A percentile compares a stretch with the other conserved stretches of the same genome.
These are phyloP conservation scores for Russula brevipes DNA, from an alignment of 768 basidiomycete species.

Conservation along the genomic window DNA sequence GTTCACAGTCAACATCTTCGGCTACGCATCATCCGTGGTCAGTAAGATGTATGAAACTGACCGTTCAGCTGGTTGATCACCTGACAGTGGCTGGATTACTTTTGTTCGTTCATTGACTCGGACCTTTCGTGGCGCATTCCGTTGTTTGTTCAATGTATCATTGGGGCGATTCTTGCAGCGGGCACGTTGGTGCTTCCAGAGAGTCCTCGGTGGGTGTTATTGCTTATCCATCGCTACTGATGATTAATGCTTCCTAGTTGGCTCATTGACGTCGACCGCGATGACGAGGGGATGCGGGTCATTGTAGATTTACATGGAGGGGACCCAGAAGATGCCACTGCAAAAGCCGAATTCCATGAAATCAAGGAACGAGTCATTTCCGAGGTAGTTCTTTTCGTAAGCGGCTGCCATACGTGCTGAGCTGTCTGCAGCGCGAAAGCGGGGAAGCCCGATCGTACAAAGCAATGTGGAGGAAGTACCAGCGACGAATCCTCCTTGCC, in stretches of 20 bases:
- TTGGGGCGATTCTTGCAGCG: slow-evolving; percentile 70
- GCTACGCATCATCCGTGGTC: slow-evolving; percentile 87
- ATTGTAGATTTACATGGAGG: slow-evolving; percentile 88
- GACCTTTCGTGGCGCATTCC: slow-evolving; percentile 91
- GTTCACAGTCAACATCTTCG: slow-evolving; percentile 88
- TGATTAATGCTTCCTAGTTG: slow-evolving; percentile 45
- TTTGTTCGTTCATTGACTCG: slow-evolving; percentile 81
- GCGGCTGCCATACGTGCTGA: neutral
- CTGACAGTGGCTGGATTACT: slow-evolving; percentile 86
- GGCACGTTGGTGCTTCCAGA: slow-evolving; percentile 87
- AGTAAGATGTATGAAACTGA: slow-evolving; percentile 30
- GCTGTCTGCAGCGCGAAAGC: slow-evolving; percentile 52
- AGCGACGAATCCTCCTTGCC: slow-evolving; percentile 81
- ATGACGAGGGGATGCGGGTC: slow-evolving; percentile 77
- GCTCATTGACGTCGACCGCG: slow-evolving; percentile 83
- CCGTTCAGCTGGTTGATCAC: neutral
- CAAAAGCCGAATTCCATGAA: slow-evolving; percentile 81
- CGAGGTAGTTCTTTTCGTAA: slow-evolving; percentile 45
- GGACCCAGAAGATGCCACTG: slow-evolving; percentile 57
- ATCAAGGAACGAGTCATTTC: slow-evolving; percentile 76
- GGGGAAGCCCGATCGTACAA: slow-evolving; percentile 72
- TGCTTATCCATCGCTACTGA: neutral
- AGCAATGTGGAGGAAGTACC: slow-evolving; percentile 84
- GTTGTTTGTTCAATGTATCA: slow-evolving; percentile 81
- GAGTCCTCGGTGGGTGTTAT: slow-evolving; percentile 63